A percentile compares a stretch with the other conserved stretches of the same genome.
phyloP scores from a whole-genome alignment of 805 yeast genomes.

The Zygoascus bituminiphila region DNA sequence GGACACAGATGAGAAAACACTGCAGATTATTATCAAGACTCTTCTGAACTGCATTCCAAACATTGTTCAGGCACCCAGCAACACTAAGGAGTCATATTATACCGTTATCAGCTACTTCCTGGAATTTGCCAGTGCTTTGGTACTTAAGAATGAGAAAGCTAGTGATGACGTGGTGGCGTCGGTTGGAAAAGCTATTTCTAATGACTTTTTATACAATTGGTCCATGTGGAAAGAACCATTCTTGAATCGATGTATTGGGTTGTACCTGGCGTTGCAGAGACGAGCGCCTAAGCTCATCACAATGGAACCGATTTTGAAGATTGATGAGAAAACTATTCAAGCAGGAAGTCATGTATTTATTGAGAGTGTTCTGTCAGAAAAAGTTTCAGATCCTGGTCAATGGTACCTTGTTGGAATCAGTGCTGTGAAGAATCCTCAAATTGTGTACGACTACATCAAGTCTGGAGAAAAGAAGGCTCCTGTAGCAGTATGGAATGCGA shows the following conservation, averaged over 20 bases:
- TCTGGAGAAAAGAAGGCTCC: not conserved
- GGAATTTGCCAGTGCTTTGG: slow-evolving; percentile 20
- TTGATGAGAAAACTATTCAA: not conserved
- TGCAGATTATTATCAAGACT: slow-evolving; percentile 27
- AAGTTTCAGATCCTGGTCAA: not conserved
- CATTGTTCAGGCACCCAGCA: slow-evolving; percentile 8
- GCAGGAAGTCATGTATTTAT: not conserved
- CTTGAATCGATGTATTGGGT: not conserved
- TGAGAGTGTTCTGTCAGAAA: not conserved
- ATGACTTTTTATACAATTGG: not conserved
- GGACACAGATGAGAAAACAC: slow-evolving; percentile 21
- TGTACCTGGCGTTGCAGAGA: not conserved
- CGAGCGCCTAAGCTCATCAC: not conserved
- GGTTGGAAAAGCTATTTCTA: slow-evolving; percentile 1
- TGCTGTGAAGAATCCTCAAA: not conserved
- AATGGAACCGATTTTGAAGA: not conserved
- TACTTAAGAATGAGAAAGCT: slow-evolving; percentile 5
- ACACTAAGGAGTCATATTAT: slow-evolving; percentile 21
- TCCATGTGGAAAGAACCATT: slow-evolving; percentile 1
- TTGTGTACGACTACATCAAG: not conserved
- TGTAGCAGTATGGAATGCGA: not conserved
- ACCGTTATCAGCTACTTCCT: slow-evolving; percentile 26
- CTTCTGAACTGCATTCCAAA: slow-evolving; percentile 24
- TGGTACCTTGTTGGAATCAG: not conserved
- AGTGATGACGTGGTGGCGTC: slow-evolving; percentile 2